Conservation (phyloP, 345 rosid species). For the Cardamine occulta region DNA sequence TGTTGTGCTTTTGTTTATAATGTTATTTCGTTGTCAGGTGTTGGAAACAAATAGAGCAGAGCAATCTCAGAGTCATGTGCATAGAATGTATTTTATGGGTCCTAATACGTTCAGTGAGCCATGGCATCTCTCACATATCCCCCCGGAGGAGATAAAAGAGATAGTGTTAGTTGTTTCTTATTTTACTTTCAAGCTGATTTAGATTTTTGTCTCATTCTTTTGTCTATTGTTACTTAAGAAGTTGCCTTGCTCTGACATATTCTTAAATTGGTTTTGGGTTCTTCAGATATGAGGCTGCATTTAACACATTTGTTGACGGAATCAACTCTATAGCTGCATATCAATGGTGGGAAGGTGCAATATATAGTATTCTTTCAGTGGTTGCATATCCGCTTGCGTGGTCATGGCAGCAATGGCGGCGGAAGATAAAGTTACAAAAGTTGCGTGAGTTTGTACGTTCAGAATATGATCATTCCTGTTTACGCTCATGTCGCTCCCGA, state of each 20-base stretch:
- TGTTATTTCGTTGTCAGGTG: slow-evolving; percentile 60
- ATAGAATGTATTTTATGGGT: slow-evolving; percentile 98
- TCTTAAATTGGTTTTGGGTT: slow-evolving; percentile 34
- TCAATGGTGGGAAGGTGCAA: slow-evolving; percentile 99
- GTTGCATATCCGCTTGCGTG: slow-evolving; percentile 88
- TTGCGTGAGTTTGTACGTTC: slow-evolving; percentile 98
- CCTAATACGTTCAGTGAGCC: slow-evolving; percentile 95
- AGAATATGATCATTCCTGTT: slow-evolving; percentile 97
- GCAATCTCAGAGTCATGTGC: slow-evolving; percentile 94
- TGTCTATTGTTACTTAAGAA: neutral
- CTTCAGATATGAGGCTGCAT: slow-evolving; percentile 91
- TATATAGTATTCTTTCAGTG: slow-evolving; percentile 76
- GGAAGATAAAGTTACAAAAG: slow-evolving; percentile 77
- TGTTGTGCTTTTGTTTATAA: slow-evolving; percentile 23
- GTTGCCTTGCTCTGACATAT: slow-evolving; percentile 29
- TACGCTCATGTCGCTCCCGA: slow-evolving; percentile 97
- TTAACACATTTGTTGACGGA: slow-evolving; percentile 93
- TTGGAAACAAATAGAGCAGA: slow-evolving; percentile 98
- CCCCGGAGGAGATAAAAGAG: slow-evolving; percentile 95
- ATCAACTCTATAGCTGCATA: slow-evolving; percentile 93
- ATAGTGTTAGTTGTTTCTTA: slow-evolving; percentile 71
- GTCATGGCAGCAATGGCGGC: slow-evolving; percentile 99
- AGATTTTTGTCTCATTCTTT: slow-evolving; percentile 36
- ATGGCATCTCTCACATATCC: slow-evolving; percentile 94
- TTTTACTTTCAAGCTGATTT: slow-evolving; percentile 24